Evolutionary conservation across 2,329 filamentous ascomycete genomes (phyloP), one percentile per base, ranked within the genome.

Genomic region (Penicillium sp.): DNA sequence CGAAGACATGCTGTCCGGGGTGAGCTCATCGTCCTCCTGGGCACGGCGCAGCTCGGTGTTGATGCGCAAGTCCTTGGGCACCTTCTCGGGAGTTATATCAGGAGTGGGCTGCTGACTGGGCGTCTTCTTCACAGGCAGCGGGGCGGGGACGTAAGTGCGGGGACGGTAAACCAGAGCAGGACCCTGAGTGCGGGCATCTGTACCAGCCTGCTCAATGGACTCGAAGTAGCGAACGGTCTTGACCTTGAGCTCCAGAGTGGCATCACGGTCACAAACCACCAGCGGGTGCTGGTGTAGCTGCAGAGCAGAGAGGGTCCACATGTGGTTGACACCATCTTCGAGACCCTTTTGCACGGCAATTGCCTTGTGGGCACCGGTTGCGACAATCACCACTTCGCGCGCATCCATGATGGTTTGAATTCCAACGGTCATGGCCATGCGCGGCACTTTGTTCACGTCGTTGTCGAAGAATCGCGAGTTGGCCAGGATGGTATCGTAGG

Each of bases 381-480:
- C 88, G 58, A 94, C 87, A 57, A 89, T 83, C 23, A 93, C 82
- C 8, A 94, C 86, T 69, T 93, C 88, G 44, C 84, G 75, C 2
- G 87, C 84, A 65, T 91, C 87, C 55, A 93, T 77, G 31, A 93
- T 83, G 1, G 88, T 94, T 67, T 87, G 83, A 24, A 94, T 86
- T 35, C 88, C 88, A 9, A 94, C 88, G 0, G 87, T 94, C 68
- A 93, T 71, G 10, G 88, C 87, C 81, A 88, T 89, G 61, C 81
- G 82, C 1, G 88, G 88, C 28, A 94, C 88, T 64, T 83, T 79
- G 50, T 74, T 74, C 44, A 90, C 66, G 58, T 93, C 84, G 52
- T 87, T 83, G 56, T 74, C 81, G 65, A 94, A 94, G 76, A 93
- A 93, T 50, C 88, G 77, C 14, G 85, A 88, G 70, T 94, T 94